Percentiles rank a stretch among this genome's conserved stretches.
Evolutionary conservation across 495 filamentous ascomycete genomes (phyloP).

Genomic region (Poronia punctata): DNA sequence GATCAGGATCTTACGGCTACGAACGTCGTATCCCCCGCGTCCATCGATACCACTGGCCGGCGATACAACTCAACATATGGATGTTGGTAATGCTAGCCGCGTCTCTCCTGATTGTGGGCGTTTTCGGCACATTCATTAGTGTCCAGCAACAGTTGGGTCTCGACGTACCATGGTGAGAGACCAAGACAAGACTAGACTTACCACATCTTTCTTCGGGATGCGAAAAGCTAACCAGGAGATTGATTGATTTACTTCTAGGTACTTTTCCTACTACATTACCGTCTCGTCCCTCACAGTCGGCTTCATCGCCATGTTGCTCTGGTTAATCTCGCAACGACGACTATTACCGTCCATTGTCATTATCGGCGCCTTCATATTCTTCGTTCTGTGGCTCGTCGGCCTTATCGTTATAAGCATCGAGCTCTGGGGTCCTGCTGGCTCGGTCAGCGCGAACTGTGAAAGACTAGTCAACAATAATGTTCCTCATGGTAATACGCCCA

Average conservation of each 20-base stretch:
- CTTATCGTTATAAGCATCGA: constrained; percentile 85
- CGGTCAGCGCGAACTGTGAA: constrained; percentile 74
- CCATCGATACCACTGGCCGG: constrained; percentile 88
- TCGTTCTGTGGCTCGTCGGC: constrained; percentile 86
- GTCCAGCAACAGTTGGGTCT: constrained; percentile 67
- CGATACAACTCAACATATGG: constrained; percentile 87
- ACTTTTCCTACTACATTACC: constrained; percentile 88
- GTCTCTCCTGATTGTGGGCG: constrained; percentile 70
- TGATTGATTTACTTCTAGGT: constrained; percentile 47
- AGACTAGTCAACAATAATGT: constrained; percentile 55
- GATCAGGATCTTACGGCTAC: constrained; percentile 33
- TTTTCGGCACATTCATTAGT: constrained; percentile 77
- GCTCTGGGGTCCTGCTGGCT: constrained; percentile 71
- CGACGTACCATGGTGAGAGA: constrained; percentile 77
- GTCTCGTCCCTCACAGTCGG: constrained; percentile 59
- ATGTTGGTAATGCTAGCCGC: constrained; percentile 79
- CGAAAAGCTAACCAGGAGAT: background rate
- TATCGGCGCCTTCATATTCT: constrained; percentile 85
- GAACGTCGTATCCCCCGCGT: constrained; percentile 40
- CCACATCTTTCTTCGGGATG: background rate
- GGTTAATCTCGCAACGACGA: constrained; percentile 67
- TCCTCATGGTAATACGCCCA: constrained; percentile 53
- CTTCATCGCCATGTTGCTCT: constrained; percentile 66
- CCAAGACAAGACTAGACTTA: background rate
- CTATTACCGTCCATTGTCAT: constrained; percentile 87